Evolutionary conservation across 2,329 filamentous ascomycete genomes (phyloP).

Genomic region (Fusarium sp.): DNA sequence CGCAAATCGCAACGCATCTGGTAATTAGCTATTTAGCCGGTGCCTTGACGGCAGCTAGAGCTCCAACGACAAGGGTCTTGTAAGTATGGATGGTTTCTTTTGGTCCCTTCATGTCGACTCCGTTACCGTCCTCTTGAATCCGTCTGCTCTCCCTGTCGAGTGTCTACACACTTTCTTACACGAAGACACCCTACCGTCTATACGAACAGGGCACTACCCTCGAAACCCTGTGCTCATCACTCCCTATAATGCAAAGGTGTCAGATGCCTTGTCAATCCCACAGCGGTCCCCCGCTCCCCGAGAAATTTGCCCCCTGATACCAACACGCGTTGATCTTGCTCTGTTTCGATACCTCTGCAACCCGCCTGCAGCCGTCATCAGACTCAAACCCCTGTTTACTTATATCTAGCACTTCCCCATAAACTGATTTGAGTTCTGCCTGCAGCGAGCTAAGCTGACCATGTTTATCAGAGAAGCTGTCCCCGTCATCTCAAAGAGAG

Average conservation of each 20-base stretch:
- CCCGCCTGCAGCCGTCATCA: constrained; percentile 40
- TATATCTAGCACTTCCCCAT: constrained; percentile 42
- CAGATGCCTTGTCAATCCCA: constrained; percentile 35
- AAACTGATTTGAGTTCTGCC: constrained; percentile 40
- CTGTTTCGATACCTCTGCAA: constrained; percentile 31
- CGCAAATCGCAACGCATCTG: constrained; percentile 27
- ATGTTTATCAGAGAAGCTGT: constrained; percentile 40
- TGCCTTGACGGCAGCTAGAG: constrained; percentile 28
- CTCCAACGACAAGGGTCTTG: constrained; percentile 31
- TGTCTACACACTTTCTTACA: constrained; percentile 17
- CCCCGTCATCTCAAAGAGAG: constrained; percentile 32
- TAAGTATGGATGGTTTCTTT: constrained; percentile 24
- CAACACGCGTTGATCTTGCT: constrained; percentile 40
- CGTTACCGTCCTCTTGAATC: constrained; percentile 2
- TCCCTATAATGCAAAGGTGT: constrained; percentile 27
- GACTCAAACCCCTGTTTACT: constrained; percentile 38
- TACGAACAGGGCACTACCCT: not conserved
- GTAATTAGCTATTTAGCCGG: constrained; percentile 33
- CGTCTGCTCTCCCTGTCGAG: constrained; percentile 14
- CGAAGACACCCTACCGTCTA: constrained; percentile 12
- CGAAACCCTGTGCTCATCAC: constrained; percentile 24
- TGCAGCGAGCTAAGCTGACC: constrained; percentile 43
- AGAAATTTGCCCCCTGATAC: constrained; percentile 33
- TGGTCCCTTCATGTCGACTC: constrained; percentile 13
- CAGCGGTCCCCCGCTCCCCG: constrained; percentile 33